Conservation (phyloP, 2,329 filamentous ascomycete genomes). For the Aspergillus sp. region DNA sequence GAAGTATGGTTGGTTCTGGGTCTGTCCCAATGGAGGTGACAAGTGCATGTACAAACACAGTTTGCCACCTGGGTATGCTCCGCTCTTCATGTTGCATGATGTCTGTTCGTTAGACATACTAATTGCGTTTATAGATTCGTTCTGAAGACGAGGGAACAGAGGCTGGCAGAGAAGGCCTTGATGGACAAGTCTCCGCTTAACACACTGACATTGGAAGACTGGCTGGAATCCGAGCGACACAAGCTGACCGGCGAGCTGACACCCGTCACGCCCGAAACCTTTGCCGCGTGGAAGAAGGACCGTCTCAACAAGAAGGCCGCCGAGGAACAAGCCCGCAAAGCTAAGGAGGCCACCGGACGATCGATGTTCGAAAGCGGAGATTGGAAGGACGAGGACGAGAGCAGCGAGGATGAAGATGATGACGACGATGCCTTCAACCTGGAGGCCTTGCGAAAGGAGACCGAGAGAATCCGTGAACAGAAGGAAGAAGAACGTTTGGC, state of each 20-base stretch:
- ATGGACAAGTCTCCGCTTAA: conserved; percentile 94
- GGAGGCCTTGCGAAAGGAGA: conserved; percentile 79
- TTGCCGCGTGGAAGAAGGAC: conserved; percentile 96
- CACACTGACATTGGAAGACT: conserved; percentile 94
- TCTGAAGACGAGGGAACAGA: conserved; percentile 96
- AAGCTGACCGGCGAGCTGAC: conserved; percentile 90
- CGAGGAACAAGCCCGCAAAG: conserved; percentile 82
- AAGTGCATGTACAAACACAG: conserved; percentile 99
- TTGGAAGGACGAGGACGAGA: conserved; percentile 69
- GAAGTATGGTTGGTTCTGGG: conserved; percentile 99
- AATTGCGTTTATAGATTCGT: conserved; percentile 65
- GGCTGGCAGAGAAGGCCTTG: conserved; percentile 90
- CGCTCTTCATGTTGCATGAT: neutral
- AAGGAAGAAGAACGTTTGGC: conserved; percentile 73
- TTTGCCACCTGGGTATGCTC: conserved; percentile 82
- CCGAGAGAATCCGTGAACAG: conserved; percentile 69
- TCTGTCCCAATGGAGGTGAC: conserved; percentile 92
- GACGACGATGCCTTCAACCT: conserved; percentile 72
- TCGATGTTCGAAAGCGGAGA: conserved; percentile 96
- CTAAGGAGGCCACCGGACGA: conserved; percentile 93
- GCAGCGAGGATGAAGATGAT: conserved; percentile 61
- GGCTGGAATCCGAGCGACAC: conserved; percentile 92
- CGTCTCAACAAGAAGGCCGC: conserved; percentile 93
- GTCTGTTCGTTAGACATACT: conserved; percentile 14
- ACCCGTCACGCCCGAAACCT: conserved; percentile 87